Evolutionary conservation across 2,329 filamentous ascomycete genomes (phyloP).

Genomic region (Fusarium miscanthi): DNA sequence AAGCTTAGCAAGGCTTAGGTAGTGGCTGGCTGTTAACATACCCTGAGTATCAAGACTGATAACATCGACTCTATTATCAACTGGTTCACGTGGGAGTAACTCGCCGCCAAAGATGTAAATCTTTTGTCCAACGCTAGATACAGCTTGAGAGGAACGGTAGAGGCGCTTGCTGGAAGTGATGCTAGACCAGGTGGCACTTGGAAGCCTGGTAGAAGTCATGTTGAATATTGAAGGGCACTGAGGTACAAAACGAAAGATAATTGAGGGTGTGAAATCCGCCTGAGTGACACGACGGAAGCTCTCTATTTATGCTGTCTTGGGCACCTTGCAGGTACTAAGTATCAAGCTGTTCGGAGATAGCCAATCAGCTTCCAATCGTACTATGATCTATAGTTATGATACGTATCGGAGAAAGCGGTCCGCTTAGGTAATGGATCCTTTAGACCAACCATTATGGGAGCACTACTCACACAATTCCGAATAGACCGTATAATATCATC

Average conservation of each 20-base stretch:
- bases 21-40: accelerated
- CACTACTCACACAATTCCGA: no score
- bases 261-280: accelerated
- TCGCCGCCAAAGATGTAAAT: conserved; percentile 6
- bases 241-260: accelerated
- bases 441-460: no score
- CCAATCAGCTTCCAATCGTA: no score
- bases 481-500: no score
- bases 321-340: accelerated
- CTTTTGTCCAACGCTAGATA: background rate
- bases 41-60: background rate
- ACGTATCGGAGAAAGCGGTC: background rate
- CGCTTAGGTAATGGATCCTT: background rate
- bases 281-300: background rate
- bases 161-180: background rate
- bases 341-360: background rate
- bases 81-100: background rate
- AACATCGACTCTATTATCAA: background rate
- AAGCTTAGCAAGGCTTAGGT: accelerated
- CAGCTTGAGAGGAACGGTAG: background rate
- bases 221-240: background rate
- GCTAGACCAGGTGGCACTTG: background rate
- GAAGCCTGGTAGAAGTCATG: background rate
- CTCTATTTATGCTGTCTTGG: background rate
- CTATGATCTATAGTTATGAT: background rate